Evolutionary conservation across 2,329 filamentous ascomycete genomes (phyloP).

Genomic region (Fusarium phyllophilum): DNA sequence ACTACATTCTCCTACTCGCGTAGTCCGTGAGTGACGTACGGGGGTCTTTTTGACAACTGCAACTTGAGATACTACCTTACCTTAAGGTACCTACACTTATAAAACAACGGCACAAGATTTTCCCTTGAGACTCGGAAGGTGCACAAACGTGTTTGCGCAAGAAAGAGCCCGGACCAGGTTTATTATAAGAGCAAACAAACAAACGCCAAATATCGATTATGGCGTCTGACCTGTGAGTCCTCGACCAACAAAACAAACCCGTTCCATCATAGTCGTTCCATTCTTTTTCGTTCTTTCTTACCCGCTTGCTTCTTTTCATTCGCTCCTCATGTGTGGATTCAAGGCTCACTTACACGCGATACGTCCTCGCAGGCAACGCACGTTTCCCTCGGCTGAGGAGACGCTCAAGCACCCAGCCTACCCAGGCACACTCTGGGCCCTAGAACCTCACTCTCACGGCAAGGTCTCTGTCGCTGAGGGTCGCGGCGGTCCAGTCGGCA

Average conservation of each 20-base stretch:
- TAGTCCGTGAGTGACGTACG: constrained; percentile 5
- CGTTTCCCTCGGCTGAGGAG: constrained; percentile 62
- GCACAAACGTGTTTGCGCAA: constrained; percentile 15
- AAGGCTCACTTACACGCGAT: constrained; percentile 17
- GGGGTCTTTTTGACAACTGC: not conserved
- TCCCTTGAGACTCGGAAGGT: not conserved
- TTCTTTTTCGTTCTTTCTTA: not conserved
- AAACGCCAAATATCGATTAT: constrained; percentile 12
- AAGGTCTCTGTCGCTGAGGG: constrained; percentile 71
- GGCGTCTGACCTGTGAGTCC: constrained; percentile 25
- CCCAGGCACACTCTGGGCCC: constrained; percentile 72
- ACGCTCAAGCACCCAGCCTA: constrained; percentile 74
- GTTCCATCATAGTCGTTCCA: not conserved
- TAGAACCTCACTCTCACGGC: constrained; percentile 72
- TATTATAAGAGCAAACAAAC: constrained; percentile 31
- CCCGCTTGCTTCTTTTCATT: not conserved
- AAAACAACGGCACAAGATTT: not conserved
- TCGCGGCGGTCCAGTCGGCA: constrained; percentile 78
- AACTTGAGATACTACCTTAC: not conserved
- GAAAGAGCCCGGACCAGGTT: not conserved
- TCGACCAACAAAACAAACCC: constrained; percentile 4
- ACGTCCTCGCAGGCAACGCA: constrained; percentile 14
- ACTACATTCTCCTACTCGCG: not conserved
- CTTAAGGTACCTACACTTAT: not conserved
- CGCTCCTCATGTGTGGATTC: constrained; percentile 3